Conservation (phyloP, 2,329 filamentous ascomycete genomes). For the Cladophialophora chaetospira region DNA sequence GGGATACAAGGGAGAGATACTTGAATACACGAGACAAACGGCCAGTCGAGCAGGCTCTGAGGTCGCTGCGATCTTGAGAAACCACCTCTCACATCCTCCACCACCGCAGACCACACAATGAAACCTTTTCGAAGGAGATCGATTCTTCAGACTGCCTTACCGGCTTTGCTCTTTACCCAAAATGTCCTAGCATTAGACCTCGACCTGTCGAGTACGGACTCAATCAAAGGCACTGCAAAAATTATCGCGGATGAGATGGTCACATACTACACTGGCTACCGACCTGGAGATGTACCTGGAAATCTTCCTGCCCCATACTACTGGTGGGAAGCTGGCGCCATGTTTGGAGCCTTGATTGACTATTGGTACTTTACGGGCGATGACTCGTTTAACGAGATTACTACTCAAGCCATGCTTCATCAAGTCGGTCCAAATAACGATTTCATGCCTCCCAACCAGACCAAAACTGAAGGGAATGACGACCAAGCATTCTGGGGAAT, state of each 20-base stretch:
- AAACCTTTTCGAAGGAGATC: slow-evolving; percentile 27
- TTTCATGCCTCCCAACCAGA: slow-evolving; percentile 69
- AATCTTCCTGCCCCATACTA: slow-evolving; percentile 56
- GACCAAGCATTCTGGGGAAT: slow-evolving; percentile 81
- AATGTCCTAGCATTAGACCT: slow-evolving; percentile 28
- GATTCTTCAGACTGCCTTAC: slow-evolving; percentile 8
- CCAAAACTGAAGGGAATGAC: slow-evolving; percentile 53
- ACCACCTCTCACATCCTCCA: background rate
- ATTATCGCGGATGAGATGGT: slow-evolving; percentile 53
- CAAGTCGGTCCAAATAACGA: slow-evolving; percentile 73
- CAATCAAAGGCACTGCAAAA: slow-evolving; percentile 50
- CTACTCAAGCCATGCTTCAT: slow-evolving; percentile 68
- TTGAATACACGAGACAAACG: slow-evolving; percentile 4
- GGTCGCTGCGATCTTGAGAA: background rate
- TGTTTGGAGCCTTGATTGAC: slow-evolving; percentile 71
- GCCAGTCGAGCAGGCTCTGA: slow-evolving; percentile 3
- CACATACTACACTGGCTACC: slow-evolving; percentile 53
- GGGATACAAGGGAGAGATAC: background rate
- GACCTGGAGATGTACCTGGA: slow-evolving; percentile 53
- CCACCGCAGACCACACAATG: slow-evolving; percentile 11
- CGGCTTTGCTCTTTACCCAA: slow-evolving; percentile 21
- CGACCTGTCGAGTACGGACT: slow-evolving; percentile 38
- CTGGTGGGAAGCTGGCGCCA: slow-evolving; percentile 74
- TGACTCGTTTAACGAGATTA: slow-evolving; percentile 67
- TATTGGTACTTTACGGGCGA: slow-evolving; percentile 86